Base-by-base conservation (phyloP, 768 basidiomycete species). In the Cytidiella melzeri region DNA sequence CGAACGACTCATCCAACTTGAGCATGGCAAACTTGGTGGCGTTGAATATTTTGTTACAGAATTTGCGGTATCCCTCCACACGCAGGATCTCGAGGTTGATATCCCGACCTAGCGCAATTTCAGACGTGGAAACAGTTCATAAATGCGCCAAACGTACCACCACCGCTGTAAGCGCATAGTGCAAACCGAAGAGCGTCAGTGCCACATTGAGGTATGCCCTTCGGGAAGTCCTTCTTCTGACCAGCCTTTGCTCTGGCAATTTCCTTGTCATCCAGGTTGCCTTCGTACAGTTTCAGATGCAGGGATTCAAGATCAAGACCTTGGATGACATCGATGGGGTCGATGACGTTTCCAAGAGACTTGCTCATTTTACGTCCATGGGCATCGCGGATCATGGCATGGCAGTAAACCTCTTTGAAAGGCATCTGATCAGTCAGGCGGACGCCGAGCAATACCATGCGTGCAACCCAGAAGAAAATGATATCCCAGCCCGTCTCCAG, bases 401-500 rank as follows among this genome's bases (percentile, higher is more conserved):
- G 96, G 69, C 94, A 98, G 64, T 86, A 82, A 7, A 98, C 94
- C 68, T 99, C 94, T 42, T 80, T 75, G 78, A 98, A 99, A 1
- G 96, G 96, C 73, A 99, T 79, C 60, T 87, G 67, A 23, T 78
- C 93, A 0, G 96, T 99, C 41, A 97, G 80, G 49, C 86, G 77
- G 58, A 92, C 70, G 38, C 96, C 95, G 28, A 98, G 81, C 61
- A 99, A 71, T 43, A 89, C 95, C 95, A 98, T 99, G 38, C 96
- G 87, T 13, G 96, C 94, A 5, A 98, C 95, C 96, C 96, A 99
- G 80, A 98, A 98, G 77, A 94, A 94, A n/a, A 99, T 68, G 60
- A 98, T 98, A 55, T 98, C 96, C 95, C 96, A 98, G 41, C 96
- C 96, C 0, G 96, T 99, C 70, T 98, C 96, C 25, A 98, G 80